Evolutionary conservation across 2,329 filamentous ascomycete genomes (phyloP).

Genomic region (Knufia fluminis): DNA sequence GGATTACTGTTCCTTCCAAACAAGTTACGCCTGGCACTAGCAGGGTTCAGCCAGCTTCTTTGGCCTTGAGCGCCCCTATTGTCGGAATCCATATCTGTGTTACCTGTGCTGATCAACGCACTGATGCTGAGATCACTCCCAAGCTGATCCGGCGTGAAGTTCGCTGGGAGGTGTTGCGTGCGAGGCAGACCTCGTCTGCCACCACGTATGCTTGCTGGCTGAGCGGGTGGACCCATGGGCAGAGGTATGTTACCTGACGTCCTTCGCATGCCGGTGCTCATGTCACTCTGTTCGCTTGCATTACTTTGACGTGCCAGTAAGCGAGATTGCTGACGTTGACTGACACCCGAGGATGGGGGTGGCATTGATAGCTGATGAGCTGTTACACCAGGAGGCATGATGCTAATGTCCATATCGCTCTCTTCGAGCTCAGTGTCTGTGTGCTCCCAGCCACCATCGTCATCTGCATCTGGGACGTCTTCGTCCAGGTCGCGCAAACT

Average conservation of each 20-base stretch:
- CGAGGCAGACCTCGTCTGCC: background rate
- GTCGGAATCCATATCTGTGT: slow-evolving; percentile 27
- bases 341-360: background rate
- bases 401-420: slow-evolving; percentile 18
- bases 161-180: background rate
- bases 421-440: slow-evolving; percentile 55
- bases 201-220: background rate
- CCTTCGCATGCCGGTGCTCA: slow-evolving; percentile 2
- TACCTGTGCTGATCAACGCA: slow-evolving; percentile 11
- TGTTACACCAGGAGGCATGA: slow-evolving; percentile 14
- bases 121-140: slow-evolving; percentile 7
- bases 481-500: slow-evolving; percentile 50
- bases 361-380: slow-evolving; percentile 5
- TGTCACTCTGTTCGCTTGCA: slow-evolving; percentile 3
- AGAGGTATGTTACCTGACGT: slow-evolving; percentile 4
- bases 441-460: slow-evolving; percentile 59
- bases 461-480: slow-evolving; percentile 55
- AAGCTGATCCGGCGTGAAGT: slow-evolving; percentile 3
- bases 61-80: background rate
- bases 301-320: slow-evolving; percentile 1
- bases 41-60: slow-evolving; percentile 9
- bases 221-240: background rate
- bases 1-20: slow-evolving; percentile 8
- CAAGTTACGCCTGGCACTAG: slow-evolving; percentile 11
- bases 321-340: background rate